Evolutionary conservation across 2,329 filamentous ascomycete species (phyloP), one percentile per base, ranked within the genome.

Genomic region (Xylaria sp.): DNA sequence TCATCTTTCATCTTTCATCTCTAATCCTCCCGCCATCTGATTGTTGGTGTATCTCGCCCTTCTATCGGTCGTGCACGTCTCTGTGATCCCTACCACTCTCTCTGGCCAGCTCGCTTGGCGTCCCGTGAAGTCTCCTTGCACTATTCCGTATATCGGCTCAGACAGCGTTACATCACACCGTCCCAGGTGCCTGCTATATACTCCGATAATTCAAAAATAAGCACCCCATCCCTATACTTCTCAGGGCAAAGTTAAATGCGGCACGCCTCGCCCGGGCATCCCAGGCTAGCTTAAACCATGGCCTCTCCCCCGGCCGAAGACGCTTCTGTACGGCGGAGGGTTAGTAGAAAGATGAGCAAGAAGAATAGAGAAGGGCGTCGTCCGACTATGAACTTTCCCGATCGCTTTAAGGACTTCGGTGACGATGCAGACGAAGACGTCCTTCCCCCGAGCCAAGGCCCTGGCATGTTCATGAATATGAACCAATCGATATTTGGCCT

Each of bases 401-500:
- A 88, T 27, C 84, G 83, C 21, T 78, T 89, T 44, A 84, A 82
- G 75, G 82, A 84, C 55, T 73, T 78, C 51, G 83, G 81, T 70
- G 85, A 84, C 65, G 82, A 86, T 67, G 81, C 81, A 37, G 85
- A 86, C 54, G 84, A 87, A 73, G 84, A 86, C 44, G 80, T 84
- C 51, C 72, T 82, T 54, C 80, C 80, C 4, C 80, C 83, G 1
- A 78, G 75, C 9, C 82, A 84, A 65, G 82, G 81, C 44, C 80
- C 82, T 16, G 82, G 84, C 71, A 83, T 87, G 78, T 85, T 87
- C 67, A 84, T 88, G 81, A 93, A 94, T 76, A 93, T 97, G 90
- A 96, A 97, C 80, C 94, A 97, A 84, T 97, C 93, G 72, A 91
- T 98, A 64, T 97, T 98, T 79, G 94, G 93, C 63, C 88, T 98